phyloP scores from a whole-genome alignment of 805 yeast species.

The Cyberlindnera galapagoensis region DNA sequence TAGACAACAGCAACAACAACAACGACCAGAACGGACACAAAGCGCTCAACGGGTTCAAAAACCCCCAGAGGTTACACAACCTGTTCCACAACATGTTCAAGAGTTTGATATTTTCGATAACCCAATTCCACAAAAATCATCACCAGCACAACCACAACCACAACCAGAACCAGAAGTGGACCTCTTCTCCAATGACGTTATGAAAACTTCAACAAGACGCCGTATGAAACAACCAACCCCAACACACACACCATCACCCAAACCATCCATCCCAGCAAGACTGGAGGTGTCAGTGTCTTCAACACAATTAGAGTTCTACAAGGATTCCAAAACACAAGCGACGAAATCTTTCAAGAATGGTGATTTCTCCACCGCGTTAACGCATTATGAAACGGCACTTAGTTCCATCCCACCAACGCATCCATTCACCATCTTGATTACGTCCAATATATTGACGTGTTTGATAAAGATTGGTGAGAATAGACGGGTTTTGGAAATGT shows the following conservation, averaged over 20 bases:
- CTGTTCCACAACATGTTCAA: neutral
- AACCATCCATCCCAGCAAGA: constrained; percentile 7
- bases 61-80: no score
- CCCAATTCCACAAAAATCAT: constrained; percentile 8
- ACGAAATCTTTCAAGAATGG: constrained; percentile 69
- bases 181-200: constrained; percentile 11
- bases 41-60: no score
- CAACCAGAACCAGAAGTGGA: constrained; percentile 6
- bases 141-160: neutral
- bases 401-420: constrained; percentile 57
- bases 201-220: constrained; percentile 23
- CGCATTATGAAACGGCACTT: constrained; percentile 51
- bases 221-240: constrained; percentile 10
- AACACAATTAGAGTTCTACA: constrained; percentile 30
- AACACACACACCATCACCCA: constrained; percentile 1
- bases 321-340: constrained; percentile 49
- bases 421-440: constrained; percentile 56
- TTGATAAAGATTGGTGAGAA: constrained; percentile 66
- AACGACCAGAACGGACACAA: constrained; percentile 8
- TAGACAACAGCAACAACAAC: constrained; percentile 3
- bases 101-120: constrained; percentile 18
- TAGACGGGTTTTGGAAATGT: constrained; percentile 26
- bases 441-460: constrained; percentile 71
- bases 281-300: constrained; percentile 12
- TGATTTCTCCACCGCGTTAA: constrained; percentile 64